phyloP scores from a whole-genome alignment of 1,139 yeast species.

The Spencermartinsiella ligniputridi region DNA sequence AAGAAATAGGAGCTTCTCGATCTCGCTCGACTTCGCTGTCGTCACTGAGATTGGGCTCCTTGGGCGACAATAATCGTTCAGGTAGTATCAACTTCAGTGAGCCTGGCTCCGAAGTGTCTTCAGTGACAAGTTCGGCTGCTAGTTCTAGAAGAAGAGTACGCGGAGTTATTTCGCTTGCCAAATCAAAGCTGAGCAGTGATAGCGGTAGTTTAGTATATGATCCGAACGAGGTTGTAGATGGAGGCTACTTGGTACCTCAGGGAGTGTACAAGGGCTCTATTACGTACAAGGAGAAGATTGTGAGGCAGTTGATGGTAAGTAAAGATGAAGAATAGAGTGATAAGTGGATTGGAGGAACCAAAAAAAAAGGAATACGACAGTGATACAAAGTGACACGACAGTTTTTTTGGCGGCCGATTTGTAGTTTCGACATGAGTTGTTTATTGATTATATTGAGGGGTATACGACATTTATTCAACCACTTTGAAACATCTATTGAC shows the following conservation, averaged over 20 bases:
- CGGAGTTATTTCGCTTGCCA: neutral
- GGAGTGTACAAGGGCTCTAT: slow-evolving; percentile 77
- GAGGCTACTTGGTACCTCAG: slow-evolving; percentile 64
- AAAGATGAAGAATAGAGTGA: too few species aligned
- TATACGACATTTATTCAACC: too few species aligned
- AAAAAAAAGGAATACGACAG: too few species aligned
- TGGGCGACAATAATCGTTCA: too few species aligned
- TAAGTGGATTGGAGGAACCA: too few species aligned
- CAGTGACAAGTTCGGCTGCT: neutral
- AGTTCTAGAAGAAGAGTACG: neutral
- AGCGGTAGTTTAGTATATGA: slow-evolving; percentile 26
- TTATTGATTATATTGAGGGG: too few species aligned
- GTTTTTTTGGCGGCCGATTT: too few species aligned
- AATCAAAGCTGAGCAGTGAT: neutral
- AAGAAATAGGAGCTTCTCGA: slow-evolving; percentile 16
- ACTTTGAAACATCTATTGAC: too few species aligned
- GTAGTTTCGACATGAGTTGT: too few species aligned
- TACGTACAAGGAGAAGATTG: slow-evolving; percentile 70
- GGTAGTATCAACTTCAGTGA: neutral
- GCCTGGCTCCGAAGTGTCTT: neutral
- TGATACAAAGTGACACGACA: too few species aligned
- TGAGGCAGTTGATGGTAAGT: slow-evolving; percentile 52
- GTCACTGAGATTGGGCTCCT: neutral
- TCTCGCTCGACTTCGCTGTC: slow-evolving; percentile 12
- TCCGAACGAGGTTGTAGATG: slow-evolving; percentile 42